Conservation (phyloP, 1,139 yeast species). For the Suhomyces taliae region DNA sequence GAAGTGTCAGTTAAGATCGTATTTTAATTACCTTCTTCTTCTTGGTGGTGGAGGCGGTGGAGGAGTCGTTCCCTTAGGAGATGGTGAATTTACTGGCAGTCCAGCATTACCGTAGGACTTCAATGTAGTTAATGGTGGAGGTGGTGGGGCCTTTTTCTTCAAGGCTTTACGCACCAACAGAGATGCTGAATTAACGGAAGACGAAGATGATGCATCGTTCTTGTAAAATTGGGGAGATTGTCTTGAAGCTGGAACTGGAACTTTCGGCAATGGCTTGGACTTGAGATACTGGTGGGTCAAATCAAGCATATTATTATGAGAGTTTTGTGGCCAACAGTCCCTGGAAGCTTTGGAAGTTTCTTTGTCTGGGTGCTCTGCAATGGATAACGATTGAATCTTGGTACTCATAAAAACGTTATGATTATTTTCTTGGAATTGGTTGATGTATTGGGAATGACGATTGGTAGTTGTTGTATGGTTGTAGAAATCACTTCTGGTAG, state of each 20-base stretch:
- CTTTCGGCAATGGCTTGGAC: conserved; percentile 16
- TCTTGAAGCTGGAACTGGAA: conserved; percentile 15
- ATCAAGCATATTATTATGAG: conserved; percentile 23
- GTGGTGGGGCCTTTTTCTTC: conserved; percentile 43
- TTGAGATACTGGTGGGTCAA: conserved; percentile 37
- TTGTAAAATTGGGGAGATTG: conserved; percentile 5
- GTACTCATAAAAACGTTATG: conserved; percentile 17
- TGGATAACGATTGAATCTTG: conserved; percentile 1
- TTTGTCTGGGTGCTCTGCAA: neutral
- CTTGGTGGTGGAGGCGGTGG: conserved; percentile 22
- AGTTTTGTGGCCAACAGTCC: neutral
- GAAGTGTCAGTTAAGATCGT: neutral
- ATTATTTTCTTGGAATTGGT: conserved; percentile 17
- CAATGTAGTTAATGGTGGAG: conserved; percentile 28
- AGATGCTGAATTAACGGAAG: conserved; percentile 21
- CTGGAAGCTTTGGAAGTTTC: neutral
- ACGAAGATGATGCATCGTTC: conserved; percentile 12
- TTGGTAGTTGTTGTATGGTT: conserved; percentile 37
- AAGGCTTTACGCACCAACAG: conserved; percentile 31
- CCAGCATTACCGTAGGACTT: neutral
- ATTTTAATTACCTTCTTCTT: conserved; percentile 11
- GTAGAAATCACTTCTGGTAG: conserved; percentile 39
- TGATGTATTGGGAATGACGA: conserved; percentile 6
- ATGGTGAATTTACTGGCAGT: neutral
- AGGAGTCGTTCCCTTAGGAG: conserved; percentile 3